A percentile compares a stretch with the other conserved stretches of the same genome.
These are phyloP conservation scores for Psilocybe sp. DNA, from an alignment of 768 basidiomycete genomes.

Conservation along the genomic window DNA sequence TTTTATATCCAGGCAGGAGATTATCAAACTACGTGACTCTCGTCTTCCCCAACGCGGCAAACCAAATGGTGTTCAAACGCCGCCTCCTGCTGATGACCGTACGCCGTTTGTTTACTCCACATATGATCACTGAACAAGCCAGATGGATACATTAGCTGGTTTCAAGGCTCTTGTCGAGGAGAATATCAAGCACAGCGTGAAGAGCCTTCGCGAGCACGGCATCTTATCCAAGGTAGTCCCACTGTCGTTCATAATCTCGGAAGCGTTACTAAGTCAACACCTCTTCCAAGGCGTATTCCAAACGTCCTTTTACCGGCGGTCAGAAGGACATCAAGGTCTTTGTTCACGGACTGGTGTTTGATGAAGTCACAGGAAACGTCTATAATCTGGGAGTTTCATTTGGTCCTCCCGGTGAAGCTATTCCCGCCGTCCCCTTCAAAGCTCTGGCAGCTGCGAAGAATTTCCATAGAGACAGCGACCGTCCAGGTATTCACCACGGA, in stretches of 20 bases:
- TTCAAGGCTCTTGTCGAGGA: slow-evolving; percentile 44
- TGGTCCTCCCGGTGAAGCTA: slow-evolving; percentile 32
- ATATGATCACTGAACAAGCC: not conserved
- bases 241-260: not conserved
- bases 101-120: not conserved
- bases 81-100: slow-evolving; percentile 23
- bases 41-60: slow-evolving; percentile 27
- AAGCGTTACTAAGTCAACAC: not conserved
- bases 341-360: slow-evolving; percentile 59
- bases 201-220: slow-evolving; percentile 35
- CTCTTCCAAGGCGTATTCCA: slow-evolving; percentile 10
- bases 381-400: slow-evolving; percentile 44
- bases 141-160: slow-evolving; percentile 23
- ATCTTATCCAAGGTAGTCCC: slow-evolving; percentile 28
- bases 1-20: slow-evolving; percentile 23
- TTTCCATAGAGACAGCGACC: slow-evolving; percentile 17
- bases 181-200: slow-evolving; percentile 45
- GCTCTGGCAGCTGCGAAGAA: slow-evolving; percentile 27
- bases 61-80: slow-evolving; percentile 17
- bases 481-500: slow-evolving; percentile 19
- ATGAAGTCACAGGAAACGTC: slow-evolving; percentile 47
- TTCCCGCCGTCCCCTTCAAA: slow-evolving; percentile 32
- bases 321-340: slow-evolving; percentile 29
- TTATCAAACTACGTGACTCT: slow-evolving; percentile 30
- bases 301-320: slow-evolving; percentile 19